phyloP scores from a whole-genome alignment of 176 grass and related monocot species.

The Aegilops tauschii region DNA sequence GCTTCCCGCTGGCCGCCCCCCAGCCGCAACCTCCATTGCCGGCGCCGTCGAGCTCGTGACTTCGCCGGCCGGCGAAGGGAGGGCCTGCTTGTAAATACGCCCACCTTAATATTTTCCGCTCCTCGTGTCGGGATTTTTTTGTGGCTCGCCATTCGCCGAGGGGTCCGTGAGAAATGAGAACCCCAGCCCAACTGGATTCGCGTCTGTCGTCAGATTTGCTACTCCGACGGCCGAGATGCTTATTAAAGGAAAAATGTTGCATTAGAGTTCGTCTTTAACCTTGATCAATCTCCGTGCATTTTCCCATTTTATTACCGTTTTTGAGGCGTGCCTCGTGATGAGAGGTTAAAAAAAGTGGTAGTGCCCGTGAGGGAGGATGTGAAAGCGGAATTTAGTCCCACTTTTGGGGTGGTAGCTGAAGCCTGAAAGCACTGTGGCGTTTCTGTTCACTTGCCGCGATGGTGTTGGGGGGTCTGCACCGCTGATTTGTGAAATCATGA shows the following conservation, averaged over 20 bases:
- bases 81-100: slow-evolving; percentile 32
- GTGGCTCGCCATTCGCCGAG: slow-evolving; percentile 22
- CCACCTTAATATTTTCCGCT: background rate
- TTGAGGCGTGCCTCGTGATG: background rate
- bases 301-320: background rate
- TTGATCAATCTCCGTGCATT: background rate
- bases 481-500: slow-evolving; percentile 42
- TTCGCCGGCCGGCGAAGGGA: slow-evolving; percentile 1
- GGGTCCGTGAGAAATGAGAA: slow-evolving; percentile 23
- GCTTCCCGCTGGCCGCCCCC: background rate
- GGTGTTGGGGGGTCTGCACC: background rate
- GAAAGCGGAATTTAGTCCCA: background rate
- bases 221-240: background rate
- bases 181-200: background rate
- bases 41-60: slow-evolving; percentile 41
- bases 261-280: slow-evolving; percentile 17
- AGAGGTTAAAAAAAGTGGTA: background rate
- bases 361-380: no score
- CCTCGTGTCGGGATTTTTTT: slow-evolving; percentile 12
- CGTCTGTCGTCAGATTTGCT: slow-evolving; percentile 16
- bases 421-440: background rate
- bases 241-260: slow-evolving; percentile 13
- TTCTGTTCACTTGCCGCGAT: background rate
- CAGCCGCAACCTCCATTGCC: slow-evolving; percentile 30
- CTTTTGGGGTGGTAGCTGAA: background rate